These are phyloP conservation scores for Punica granatum DNA, from an alignment of 345 rosid species.

Conservation along the genomic window DNA sequence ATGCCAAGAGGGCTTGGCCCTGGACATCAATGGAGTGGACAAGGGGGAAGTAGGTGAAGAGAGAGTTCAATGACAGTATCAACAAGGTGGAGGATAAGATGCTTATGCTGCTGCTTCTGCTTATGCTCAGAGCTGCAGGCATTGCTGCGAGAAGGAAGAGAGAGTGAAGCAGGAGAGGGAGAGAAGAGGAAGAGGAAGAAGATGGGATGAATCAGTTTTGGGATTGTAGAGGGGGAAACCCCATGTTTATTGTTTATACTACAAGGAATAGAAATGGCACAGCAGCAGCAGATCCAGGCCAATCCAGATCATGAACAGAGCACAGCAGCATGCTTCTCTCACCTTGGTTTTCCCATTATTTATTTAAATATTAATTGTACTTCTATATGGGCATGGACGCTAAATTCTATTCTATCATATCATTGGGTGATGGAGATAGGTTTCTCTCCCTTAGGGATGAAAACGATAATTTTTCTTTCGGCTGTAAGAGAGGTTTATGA, in stretches of 20 bases:
- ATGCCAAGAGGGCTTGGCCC: slow-evolving; percentile 61
- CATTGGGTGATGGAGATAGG: too few species aligned
- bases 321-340: neutral
- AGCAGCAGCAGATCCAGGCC: slow-evolving; percentile 69
- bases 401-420: too few species aligned
- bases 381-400: neutral
- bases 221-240: slow-evolving; percentile 50
- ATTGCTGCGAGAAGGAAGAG: slow-evolving; percentile 33
- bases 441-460: too few species aligned
- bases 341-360: slow-evolving; percentile 19
- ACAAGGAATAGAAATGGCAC: slow-evolving; percentile 22
- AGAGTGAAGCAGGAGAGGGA: slow-evolving; percentile 2
- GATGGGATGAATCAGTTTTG: slow-evolving; percentile 17
- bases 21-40: slow-evolving; percentile 58
- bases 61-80: slow-evolving; percentile 27
- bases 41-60: slow-evolving; percentile 27
- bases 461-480: too few species aligned
- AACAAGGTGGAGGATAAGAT: slow-evolving; percentile 38
- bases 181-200: neutral
- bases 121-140: slow-evolving; percentile 36
- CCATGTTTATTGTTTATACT: slow-evolving; percentile 57
- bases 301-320: slow-evolving; percentile 13
- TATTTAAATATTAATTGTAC: neutral
- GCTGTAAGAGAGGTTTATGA: too few species aligned
- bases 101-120: slow-evolving; percentile 25